Evolutionary conservation across 148 eudicot genomes (phyloP), one percentile per base, ranked within the genome.

Genomic region (Rheum nobile): DNA sequence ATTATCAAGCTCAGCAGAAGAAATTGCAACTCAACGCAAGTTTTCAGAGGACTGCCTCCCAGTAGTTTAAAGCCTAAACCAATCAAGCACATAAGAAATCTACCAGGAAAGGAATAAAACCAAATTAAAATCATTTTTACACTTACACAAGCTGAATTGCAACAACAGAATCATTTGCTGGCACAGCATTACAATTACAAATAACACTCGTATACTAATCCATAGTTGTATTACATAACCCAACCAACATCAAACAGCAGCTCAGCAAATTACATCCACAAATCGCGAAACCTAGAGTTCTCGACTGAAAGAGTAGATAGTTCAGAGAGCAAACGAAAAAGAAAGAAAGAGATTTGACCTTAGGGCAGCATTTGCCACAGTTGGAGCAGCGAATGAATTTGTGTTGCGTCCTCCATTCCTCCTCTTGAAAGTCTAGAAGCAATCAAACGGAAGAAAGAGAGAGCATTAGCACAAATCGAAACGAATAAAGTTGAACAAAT

Each of bases 391-490:
- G 84, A 57, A 81, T 77, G 74, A 78, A 78, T 1, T n/a, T n/a
- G n/a, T 81, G 83, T 81, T 81, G n/a, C 80, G 77, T 0, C 83
- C 83, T 43, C 83, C 83, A 67, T 81, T 81, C 68, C 83, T 81
- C 73, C 83, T 81, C 83, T 81, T 81, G 72, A 81, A 77, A 1
- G 83, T 81, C 83, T 77, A 28, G 38, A 41, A 3, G 22, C 22
- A 70, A 59, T 44, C 70, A 68, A 24, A 31, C 1, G 24, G 32
- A 52, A 8, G 52, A 21, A 8, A 21, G 19, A 19, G 9, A 19
- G 16, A 67, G 6, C 12, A 9, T 4, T 35, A 69, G 19, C 34
- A 28, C 13, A 22, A 55, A 55, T 24, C 28, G 31, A 22, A 55
- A 1, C 13, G 0, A 5, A 9, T 7, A 21, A 8, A 11, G 54